These are phyloP conservation scores for Fistulina hepatica DNA, from an alignment of 1,284 basidiomycete genomes.

Conservation along the genomic window DNA sequence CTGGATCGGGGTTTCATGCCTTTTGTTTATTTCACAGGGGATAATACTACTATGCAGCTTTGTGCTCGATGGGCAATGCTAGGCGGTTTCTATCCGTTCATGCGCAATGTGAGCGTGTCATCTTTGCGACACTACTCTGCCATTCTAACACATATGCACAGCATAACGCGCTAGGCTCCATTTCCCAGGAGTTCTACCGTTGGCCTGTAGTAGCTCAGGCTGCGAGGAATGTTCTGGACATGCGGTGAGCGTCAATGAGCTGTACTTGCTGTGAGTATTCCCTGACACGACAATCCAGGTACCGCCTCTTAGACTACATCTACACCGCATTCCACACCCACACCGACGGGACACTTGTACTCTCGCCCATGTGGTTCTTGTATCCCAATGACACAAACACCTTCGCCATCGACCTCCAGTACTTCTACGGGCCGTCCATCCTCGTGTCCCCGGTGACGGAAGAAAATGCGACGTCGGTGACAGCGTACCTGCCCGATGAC, in stretches of 20 bases:
- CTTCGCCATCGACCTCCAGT: conserved; percentile 52
- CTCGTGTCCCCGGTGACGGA: conserved; percentile 60
- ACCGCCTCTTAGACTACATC: conserved; percentile 60
- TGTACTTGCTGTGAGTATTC: too few species aligned
- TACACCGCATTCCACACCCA: conserved; percentile 61
- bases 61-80: conserved; percentile 62
- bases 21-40: conserved; percentile 24
- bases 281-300: conserved; percentile 25
- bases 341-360: conserved; percentile 49
- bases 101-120: conserved; percentile 46
- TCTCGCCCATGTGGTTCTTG: conserved; percentile 53
- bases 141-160: conserved; percentile 15
- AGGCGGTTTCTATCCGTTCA: conserved; percentile 63
- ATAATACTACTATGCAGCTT: conserved; percentile 48
- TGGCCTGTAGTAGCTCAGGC: conserved; percentile 50
- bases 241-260: conserved; percentile 32
- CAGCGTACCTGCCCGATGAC: conserved; percentile 51
- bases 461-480: conserved; percentile 48
- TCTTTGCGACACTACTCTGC: neutral
- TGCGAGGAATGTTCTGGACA: conserved; percentile 48
- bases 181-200: conserved; percentile 57
- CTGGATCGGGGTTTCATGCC: conserved; percentile 1
- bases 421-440: conserved; percentile 56
- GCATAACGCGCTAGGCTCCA: conserved; percentile 46
- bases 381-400: conserved; percentile 52